phyloP scores from a whole-genome alignment of 805 yeast species.

The Nakazawaea anatomiae region DNA sequence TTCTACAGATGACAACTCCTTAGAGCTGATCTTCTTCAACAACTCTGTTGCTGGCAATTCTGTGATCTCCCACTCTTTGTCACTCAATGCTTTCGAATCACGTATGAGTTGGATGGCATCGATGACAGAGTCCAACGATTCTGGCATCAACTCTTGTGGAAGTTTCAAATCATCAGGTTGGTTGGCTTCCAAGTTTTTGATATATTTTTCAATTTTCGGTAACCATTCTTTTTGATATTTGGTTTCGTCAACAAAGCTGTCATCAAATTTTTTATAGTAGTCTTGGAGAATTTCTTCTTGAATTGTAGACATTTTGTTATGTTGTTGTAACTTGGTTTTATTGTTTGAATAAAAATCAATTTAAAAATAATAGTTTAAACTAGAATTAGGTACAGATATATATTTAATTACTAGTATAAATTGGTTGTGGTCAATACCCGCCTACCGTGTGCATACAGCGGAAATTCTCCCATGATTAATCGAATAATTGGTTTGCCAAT shows the following conservation, averaged over 20 bases:
- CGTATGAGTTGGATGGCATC: conserved; percentile 29
- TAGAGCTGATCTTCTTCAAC: conserved; percentile 36
- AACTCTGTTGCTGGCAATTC: conserved; percentile 36
- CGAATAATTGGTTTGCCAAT: too few relatives aligned
- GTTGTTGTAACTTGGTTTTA: background rate
- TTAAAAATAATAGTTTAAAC: background rate
- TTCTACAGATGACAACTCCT: conserved; percentile 41
- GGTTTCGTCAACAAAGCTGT: conserved; percentile 2
- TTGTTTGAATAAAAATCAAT: background rate
- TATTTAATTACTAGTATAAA: too few relatives aligned
- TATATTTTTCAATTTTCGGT: conserved; percentile 41
- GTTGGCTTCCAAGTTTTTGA: conserved; percentile 20
- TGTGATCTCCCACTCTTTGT: conserved; percentile 36
- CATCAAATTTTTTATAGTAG: conserved; percentile 4
- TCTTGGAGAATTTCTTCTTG: conserved; percentile 3
- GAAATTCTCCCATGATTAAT: too few relatives aligned
- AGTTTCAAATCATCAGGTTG: conserved; percentile 22
- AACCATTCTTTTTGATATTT: conserved; percentile 33
- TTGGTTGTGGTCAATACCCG: too few relatives aligned
- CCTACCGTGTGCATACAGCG: too few relatives aligned
- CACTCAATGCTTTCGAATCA: conserved; percentile 24
- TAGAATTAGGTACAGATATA: background rate
- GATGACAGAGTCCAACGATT: conserved; percentile 28
- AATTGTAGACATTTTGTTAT: background rate
- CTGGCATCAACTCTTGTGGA: conserved; percentile 26